Base-by-base conservation (phyloP, 2,329 filamentous ascomycete genomes). In the Moelleriella libera region DNA sequence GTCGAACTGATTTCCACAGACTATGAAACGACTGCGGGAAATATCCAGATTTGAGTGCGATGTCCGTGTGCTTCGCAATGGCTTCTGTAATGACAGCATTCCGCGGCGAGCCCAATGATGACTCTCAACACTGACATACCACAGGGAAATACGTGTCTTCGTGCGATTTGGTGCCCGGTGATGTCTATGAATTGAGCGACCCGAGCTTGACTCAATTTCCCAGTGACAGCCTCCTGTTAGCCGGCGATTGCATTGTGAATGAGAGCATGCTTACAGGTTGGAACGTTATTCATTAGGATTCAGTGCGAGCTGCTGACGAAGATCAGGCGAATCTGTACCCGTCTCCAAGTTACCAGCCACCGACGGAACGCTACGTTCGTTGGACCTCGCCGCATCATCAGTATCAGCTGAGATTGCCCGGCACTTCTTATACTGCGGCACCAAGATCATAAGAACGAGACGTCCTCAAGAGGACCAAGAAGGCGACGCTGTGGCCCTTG, bases 231-330 rank as follows among this genome's bases (percentile, higher is more conserved):
- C 69, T 98, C 34, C 69, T 98, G 5, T 74, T 98, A 0, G 87
- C 86, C 46, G 94, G 92, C 41, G 94, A 98, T 65, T 96, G 89
- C 58, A 97, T 98, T 52, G 89, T 98, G 54, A 98, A 98, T 58
- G 92, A 98, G 66, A 97, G 92, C 67, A 98, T 98, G 92, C 77
- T 98, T 37, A 98, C 92, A 40, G 65, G 65, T 65, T 54, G n/a
- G 5, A 10, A 28, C n/a, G 10, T 31, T 12, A 80, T 71, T 28
- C 30, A 30, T 29, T 6, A 28, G 11, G 21, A 12, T 21, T 21
- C 10, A 9, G 12, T 5, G 43, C 29, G 10, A 29, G 9, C 10
- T 30, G 10, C 49, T 58, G 47, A 56, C 29, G 31, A 41, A 11
- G 10, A 6, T n/a, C 31, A 64, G 85, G 90, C 49, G 92, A 98